A percentile compares a stretch with the other conserved stretches of the same genome.
Conservation (phyloP, 176 grass and related monocot species). For the Aegilops longissima region DNA sequence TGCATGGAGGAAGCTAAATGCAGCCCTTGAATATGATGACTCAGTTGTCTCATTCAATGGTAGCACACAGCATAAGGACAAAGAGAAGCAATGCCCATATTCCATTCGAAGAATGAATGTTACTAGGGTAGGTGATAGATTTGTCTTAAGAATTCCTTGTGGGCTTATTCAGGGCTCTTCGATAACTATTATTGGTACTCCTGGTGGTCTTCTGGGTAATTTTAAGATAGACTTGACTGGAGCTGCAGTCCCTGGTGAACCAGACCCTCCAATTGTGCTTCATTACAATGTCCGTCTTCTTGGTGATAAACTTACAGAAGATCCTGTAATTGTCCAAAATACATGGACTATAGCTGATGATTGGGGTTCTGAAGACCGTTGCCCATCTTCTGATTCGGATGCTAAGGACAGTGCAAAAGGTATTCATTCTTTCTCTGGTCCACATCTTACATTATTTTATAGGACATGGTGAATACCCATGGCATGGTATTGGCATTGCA, state of each 20-base stretch:
- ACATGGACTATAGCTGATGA: constrained; percentile 82
- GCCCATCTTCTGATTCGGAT: constrained; percentile 59
- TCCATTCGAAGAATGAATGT: constrained; percentile 95
- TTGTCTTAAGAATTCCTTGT: constrained; percentile 83
- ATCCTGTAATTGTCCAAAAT: constrained; percentile 99
- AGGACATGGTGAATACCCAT: constrained; percentile 16
- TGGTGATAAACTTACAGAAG: constrained; percentile 98
- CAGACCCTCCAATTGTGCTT: constrained; percentile 80
- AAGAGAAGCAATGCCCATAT: constrained; percentile 94
- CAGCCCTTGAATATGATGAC: constrained; percentile 55
- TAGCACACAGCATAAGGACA: constrained; percentile 53
- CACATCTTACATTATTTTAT: constrained; percentile 7
- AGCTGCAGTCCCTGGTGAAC: constrained; percentile 78
- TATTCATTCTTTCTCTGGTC: constrained; percentile 22
- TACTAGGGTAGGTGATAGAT: constrained; percentile 55
- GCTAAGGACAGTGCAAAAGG: constrained; percentile 68
- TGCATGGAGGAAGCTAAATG: constrained; percentile 86
- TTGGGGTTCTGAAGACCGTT: constrained; percentile 92
- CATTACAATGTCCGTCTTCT: constrained; percentile 94
- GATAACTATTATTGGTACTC: constrained; percentile 87
- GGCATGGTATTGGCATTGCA: constrained; percentile 4
- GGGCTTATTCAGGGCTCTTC: constrained; percentile 97
- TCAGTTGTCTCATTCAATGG: constrained; percentile 43
- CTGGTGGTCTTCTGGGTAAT: constrained; percentile 77
- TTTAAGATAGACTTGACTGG: constrained; percentile 86